Conservation (phyloP, 495 filamentous ascomycete genomes). For the Aspergillus carlsbadensis region DNA sequence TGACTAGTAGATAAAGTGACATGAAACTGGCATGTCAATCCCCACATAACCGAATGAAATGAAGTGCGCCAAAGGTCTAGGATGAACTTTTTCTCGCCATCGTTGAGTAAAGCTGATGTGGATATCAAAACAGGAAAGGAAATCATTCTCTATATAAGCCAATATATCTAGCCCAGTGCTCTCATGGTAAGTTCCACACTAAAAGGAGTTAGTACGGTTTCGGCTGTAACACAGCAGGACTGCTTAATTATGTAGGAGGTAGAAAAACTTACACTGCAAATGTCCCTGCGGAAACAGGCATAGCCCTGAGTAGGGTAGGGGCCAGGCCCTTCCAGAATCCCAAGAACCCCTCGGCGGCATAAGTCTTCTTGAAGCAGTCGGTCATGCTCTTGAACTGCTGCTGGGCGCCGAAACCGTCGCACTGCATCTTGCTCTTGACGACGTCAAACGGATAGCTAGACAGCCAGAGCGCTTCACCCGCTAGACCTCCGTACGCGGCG, state of each 20-base stretch:
- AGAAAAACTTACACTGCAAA: constrained; percentile 68
- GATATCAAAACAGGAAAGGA: constrained; percentile 31
- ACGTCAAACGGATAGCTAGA: constrained; percentile 94
- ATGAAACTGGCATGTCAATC: not conserved
- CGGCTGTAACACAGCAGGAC: not conserved
- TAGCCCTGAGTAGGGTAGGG: constrained; percentile 90
- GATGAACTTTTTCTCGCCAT: constrained; percentile 7
- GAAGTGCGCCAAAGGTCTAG: constrained; percentile 9
- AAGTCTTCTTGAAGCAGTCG: constrained; percentile 87
- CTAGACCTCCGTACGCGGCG: constrained; percentile 87
- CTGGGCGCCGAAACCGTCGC: constrained; percentile 75
- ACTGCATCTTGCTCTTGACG: constrained; percentile 99
- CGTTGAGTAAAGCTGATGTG: constrained; percentile 27
- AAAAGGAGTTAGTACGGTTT: constrained; percentile 14
- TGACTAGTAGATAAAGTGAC: not conserved
- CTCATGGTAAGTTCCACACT: constrained; percentile 50
- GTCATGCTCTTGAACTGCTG: constrained; percentile 77
- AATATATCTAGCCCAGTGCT: constrained; percentile 35
- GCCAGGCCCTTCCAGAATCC: constrained; percentile 97
- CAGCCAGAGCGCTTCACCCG: constrained; percentile 92
- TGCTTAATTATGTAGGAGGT: constrained; percentile 1
- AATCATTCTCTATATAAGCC: constrained; percentile 6
- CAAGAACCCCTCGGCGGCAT: constrained; percentile 66
- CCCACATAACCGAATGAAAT: not conserved
- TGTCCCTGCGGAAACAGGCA: constrained; percentile 96